Conservation (phyloP, 495 filamentous ascomycete genomes). For the Podospora pseudoanserina region DNA sequence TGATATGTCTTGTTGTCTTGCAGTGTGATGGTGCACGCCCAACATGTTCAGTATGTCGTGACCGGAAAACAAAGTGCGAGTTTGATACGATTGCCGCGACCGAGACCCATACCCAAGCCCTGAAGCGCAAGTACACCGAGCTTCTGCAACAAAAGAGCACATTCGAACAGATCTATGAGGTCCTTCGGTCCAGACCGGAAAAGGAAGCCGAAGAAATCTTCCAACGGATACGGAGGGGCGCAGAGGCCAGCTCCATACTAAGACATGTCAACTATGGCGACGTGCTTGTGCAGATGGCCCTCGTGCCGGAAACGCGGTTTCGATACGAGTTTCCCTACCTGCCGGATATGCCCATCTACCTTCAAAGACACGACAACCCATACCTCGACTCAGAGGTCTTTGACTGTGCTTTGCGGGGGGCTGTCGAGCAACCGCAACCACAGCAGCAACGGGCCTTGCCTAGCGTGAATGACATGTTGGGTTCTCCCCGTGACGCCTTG, state of each 20-base stretch:
- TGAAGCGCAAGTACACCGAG: conserved; percentile 41
- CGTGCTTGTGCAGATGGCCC: conserved; percentile 36
- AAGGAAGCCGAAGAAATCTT: conserved; percentile 36
- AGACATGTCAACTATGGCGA: conserved; percentile 40
- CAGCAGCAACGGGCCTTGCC: conserved; percentile 2
- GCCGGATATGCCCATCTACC: conserved; percentile 35
- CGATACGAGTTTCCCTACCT: conserved; percentile 43
- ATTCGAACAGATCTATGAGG: conserved; percentile 35
- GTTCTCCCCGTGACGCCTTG: conserved; percentile 13
- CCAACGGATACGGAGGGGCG: conserved; percentile 36
- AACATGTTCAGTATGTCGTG: conserved; percentile 34
- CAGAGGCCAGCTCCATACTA: conserved; percentile 33
- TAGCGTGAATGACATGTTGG: conserved; percentile 13
- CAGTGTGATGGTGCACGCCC: conserved; percentile 42
- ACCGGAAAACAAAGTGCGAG: conserved; percentile 35
- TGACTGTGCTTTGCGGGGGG: conserved; percentile 15
- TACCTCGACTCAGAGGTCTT: conserved; percentile 42
- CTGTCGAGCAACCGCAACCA: background rate
- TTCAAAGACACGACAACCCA: conserved; percentile 31
- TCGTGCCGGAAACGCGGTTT: conserved; percentile 36
- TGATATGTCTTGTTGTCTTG: background rate
- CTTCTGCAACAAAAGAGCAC: conserved; percentile 33
- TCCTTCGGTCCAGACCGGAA: conserved; percentile 32
- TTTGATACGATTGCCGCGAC: conserved; percentile 35
- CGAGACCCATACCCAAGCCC: conserved; percentile 41